Conservation (phyloP, 306 rosid genomes). For the Abrus pulchellus region DNA sequence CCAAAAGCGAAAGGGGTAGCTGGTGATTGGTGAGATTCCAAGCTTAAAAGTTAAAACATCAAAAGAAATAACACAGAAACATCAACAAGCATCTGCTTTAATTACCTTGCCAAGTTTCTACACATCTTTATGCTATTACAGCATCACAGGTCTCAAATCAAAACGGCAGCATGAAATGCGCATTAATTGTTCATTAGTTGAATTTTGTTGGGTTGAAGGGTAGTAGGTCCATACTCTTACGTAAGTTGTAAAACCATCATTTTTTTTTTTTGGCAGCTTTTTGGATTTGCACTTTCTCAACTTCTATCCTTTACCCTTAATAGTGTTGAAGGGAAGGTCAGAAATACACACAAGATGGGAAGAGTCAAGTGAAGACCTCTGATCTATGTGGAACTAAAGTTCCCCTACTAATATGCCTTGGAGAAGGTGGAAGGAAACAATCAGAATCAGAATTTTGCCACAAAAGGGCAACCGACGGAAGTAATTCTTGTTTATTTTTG, state of each 20-base stretch:
- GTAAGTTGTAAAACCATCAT: not conserved
- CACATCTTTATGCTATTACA: constrained; percentile 12
- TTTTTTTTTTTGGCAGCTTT: not conserved
- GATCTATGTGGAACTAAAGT: not conserved
- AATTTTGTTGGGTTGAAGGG: not conserved
- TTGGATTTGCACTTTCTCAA: not conserved
- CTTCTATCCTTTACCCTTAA: not conserved
- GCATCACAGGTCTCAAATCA: not conserved
- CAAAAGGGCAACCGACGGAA: not conserved
- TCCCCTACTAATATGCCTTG: not conserved
- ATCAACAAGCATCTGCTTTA: constrained; percentile 24
- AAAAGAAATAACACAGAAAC: not conserved
- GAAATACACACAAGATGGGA: not conserved
- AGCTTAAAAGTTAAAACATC: not conserved
- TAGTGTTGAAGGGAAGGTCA: not conserved
- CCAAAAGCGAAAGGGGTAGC: constrained; percentile 1
- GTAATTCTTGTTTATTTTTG: not conserved
- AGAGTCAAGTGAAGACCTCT: not conserved
- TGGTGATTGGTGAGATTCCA: constrained; percentile 9
- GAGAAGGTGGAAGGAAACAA: not conserved
- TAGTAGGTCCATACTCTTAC: no score
- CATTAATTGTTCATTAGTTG: not conserved
- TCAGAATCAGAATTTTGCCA: not conserved
- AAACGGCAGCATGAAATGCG: not conserved
- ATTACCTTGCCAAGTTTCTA: constrained; percentile 5